Conservation (phyloP, 257 asterid genomes). For the Handroanthus guayacan region DNA sequence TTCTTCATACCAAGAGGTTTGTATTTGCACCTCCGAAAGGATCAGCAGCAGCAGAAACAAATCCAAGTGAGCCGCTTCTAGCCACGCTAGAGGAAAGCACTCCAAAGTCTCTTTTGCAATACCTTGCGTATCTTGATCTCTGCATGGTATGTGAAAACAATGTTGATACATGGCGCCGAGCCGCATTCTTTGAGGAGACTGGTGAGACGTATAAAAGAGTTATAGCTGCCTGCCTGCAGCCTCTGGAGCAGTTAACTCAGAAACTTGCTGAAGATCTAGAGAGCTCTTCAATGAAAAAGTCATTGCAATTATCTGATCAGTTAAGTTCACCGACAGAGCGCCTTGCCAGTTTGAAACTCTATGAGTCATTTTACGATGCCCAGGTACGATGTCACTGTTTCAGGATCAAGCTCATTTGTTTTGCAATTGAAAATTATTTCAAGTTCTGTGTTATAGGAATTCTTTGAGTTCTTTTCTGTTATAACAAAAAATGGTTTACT, state of each 20-base stretch:
- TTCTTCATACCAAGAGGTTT: constrained; percentile 82
- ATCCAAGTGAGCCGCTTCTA: constrained; percentile 87
- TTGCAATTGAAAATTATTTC: neutral
- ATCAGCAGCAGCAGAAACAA: constrained; percentile 97
- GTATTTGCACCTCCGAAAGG: constrained; percentile 95
- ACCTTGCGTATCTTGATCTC: constrained; percentile 93
- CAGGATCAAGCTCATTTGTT: constrained; percentile 10
- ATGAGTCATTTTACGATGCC: constrained; percentile 67
- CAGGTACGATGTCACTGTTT: constrained; percentile 63
- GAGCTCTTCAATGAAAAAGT: constrained; percentile 61
- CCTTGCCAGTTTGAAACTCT: constrained; percentile 61
- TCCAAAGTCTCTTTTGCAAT: constrained; percentile 84
- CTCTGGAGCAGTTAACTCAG: constrained; percentile 72
- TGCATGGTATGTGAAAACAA: constrained; percentile 89
- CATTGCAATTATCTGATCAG: constrained; percentile 78
- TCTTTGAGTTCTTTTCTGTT: neutral
- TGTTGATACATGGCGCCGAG: constrained; percentile 97
- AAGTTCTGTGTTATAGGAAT: neutral
- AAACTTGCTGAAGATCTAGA: constrained; percentile 70
- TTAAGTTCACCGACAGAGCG: constrained; percentile 66
- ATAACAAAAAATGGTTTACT: constrained; percentile 1
- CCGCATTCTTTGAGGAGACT: constrained; percentile 94
- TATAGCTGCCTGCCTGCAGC: constrained; percentile 67
- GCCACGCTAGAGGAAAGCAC: constrained; percentile 80
- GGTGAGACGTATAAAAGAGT: constrained; percentile 92